A percentile compares a stretch with the other conserved stretches of the same genome.
Conservation (phyloP, 768 basidiomycete genomes). For the Lentinula aciculospora region DNA sequence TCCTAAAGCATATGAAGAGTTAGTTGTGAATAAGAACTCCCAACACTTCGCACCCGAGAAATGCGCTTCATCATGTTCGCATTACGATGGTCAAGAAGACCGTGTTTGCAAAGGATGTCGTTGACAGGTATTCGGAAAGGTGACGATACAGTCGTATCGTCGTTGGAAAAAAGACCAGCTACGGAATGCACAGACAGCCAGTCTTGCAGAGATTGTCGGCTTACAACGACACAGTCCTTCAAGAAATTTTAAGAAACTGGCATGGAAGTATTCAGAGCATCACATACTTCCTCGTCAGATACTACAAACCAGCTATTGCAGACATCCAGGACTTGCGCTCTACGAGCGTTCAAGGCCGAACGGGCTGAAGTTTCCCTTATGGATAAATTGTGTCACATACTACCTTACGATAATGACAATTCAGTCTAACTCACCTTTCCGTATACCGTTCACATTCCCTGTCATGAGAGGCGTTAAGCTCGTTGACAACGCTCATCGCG, state of each 20-base stretch:
- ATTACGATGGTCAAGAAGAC: constrained; percentile 53
- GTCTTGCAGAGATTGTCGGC: constrained; percentile 50
- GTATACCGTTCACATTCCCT: constrained; percentile 44
- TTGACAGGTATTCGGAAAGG: constrained; percentile 22
- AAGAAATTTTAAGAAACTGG: constrained; percentile 4
- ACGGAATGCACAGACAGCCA: constrained; percentile 50
- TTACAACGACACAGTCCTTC: constrained; percentile 55
- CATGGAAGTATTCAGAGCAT: background rate
- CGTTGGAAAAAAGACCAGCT: constrained; percentile 17
- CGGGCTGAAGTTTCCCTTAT: constrained; percentile 38
- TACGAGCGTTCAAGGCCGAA: constrained; percentile 41
- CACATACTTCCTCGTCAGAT: constrained; percentile 41
- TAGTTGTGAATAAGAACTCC: background rate
- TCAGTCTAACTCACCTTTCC: constrained; percentile 32
- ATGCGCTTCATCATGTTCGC: constrained; percentile 66
- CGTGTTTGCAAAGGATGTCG: constrained; percentile 61
- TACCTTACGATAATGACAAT: background rate
- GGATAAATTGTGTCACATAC: constrained; percentile 7
- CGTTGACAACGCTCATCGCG: constrained; percentile 47
- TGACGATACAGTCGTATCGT: constrained; percentile 4
- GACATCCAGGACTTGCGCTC: constrained; percentile 51
- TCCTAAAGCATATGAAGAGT: constrained; percentile 23
- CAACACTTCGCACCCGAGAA: constrained; percentile 15
- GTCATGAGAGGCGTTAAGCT: constrained; percentile 51
- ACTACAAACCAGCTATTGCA: constrained; percentile 58